Conservation (phyloP, 768 basidiomycete genomes). For the Leccinum obscurum region DNA sequence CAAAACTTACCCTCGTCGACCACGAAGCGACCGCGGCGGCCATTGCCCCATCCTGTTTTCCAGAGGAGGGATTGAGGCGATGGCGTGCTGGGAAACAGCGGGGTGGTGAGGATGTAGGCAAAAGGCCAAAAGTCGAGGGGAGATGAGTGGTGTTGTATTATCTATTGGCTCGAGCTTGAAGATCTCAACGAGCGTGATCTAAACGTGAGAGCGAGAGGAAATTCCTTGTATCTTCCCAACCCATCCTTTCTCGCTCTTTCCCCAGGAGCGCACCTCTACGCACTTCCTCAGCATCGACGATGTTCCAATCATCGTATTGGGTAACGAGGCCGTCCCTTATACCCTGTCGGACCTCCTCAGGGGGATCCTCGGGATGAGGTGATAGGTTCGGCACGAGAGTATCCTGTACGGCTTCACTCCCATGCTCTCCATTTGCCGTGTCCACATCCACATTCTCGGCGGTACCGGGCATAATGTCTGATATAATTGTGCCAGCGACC, state of each 20-base stretch:
- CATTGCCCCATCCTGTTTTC: conserved; percentile 33
- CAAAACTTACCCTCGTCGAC: conserved; percentile 29
- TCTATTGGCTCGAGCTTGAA: not conserved
- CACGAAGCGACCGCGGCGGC: conserved; percentile 26
- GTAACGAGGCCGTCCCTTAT: conserved; percentile 47
- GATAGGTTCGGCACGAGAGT: conserved; percentile 35
- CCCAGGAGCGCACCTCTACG: conserved; percentile 52
- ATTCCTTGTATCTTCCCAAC: conserved; percentile 56
- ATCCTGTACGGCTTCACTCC: not conserved
- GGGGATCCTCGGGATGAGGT: conserved; percentile 46
- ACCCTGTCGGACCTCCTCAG: conserved; percentile 47
- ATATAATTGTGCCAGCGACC: conserved; percentile 68
- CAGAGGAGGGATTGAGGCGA: conserved; percentile 19
- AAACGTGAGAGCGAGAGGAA: conserved; percentile 25
- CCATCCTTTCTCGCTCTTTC: conserved; percentile 79
- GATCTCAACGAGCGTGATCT: conserved; percentile 9
- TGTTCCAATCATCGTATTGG: conserved; percentile 73
- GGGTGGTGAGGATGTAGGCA: not conserved
- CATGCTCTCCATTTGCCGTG: conserved; percentile 9
- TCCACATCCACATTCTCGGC: conserved; percentile 20
- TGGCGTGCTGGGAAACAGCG: not conserved
- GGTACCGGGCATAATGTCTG: conserved; percentile 44
- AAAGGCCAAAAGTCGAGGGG: not conserved
- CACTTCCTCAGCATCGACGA: conserved; percentile 70
- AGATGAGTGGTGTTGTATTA: conserved; percentile 14